These are phyloP conservation scores for Conringia planisiliqua DNA, from an alignment of 345 rosid genomes.

Conservation along the genomic window DNA sequence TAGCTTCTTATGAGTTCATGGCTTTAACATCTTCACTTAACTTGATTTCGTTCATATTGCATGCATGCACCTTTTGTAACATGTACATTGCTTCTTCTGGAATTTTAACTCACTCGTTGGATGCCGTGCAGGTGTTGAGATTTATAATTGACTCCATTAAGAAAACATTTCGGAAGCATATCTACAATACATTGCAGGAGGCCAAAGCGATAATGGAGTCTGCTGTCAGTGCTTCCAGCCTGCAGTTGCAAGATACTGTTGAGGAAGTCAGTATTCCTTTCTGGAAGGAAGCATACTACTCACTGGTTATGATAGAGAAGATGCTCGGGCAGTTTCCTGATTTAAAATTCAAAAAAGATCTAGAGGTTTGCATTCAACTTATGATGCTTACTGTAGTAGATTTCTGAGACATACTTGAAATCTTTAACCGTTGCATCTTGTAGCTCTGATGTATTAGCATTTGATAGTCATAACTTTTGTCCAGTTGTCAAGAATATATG, in stretches of 20 bases:
- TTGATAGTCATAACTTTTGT: not conserved
- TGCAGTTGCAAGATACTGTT: conserved; percentile 35
- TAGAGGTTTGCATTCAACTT: conserved; percentile 53
- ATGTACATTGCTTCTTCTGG: not conserved
- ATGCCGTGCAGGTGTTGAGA: conserved; percentile 66
- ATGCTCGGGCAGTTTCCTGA: conserved; percentile 51
- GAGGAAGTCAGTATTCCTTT: conserved; percentile 47
- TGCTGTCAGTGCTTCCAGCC: conserved; percentile 41
- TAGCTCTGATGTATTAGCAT: not conserved
- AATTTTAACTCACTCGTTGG: conserved; percentile 5
- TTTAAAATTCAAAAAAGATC: conserved; percentile 39
- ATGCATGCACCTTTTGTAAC: conserved; percentile 1
- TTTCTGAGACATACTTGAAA: not conserved
- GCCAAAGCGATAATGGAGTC: conserved; percentile 50
- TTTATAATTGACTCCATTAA: conserved; percentile 65
- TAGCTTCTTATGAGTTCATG: conserved; percentile 7
- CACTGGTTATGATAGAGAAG: conserved; percentile 86
- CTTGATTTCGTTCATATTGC: conserved; percentile 10
- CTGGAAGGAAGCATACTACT: conserved; percentile 91
- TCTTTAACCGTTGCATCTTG: not conserved
- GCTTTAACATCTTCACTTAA: conserved; percentile 5
- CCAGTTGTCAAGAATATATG: not conserved
- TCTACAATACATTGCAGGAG: conserved; percentile 44
- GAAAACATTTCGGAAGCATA: conserved; percentile 49
- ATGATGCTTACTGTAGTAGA: not conserved